These are phyloP conservation scores for Fusarium tjaetaba DNA, from an alignment of 2,329 filamentous ascomycete species.

Conservation along the genomic window DNA sequence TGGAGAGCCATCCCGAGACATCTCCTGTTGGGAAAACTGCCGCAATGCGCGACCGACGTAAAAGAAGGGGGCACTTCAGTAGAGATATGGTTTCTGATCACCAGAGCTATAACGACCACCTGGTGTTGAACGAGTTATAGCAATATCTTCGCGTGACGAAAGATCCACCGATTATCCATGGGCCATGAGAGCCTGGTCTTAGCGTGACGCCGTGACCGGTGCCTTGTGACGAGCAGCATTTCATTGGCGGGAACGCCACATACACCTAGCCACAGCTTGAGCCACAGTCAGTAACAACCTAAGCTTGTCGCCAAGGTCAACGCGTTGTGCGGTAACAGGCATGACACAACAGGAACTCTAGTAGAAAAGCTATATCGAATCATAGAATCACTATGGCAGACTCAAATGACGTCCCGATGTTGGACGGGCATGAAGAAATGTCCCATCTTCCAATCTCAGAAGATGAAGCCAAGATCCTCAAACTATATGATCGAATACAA, in stretches of 20 bases:
- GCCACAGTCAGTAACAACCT: constrained; percentile 21
- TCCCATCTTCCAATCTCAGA: constrained; percentile 66
- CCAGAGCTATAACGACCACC: constrained; percentile 18
- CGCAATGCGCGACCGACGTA: constrained; percentile 41
- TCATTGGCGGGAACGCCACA: constrained; percentile 37
- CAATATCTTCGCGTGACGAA: constrained; percentile 43
- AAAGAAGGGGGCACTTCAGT: constrained; percentile 13
- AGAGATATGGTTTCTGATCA: constrained; percentile 21
- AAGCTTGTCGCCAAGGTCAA: not conserved
- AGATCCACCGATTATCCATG: constrained; percentile 28
- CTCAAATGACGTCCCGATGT: constrained; percentile 44
- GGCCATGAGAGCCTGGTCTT: constrained; percentile 38
- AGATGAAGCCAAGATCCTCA: constrained; percentile 72
- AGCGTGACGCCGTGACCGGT: constrained; percentile 49
- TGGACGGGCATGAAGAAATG: constrained; percentile 47
- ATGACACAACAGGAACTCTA: not conserved
- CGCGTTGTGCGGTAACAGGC: constrained; percentile 10
- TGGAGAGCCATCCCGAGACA: constrained; percentile 83
- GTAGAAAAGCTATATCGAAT: not conserved
- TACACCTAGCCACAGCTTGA: constrained; percentile 12
- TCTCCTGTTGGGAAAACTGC: constrained; percentile 51
- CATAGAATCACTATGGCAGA: constrained; percentile 41
- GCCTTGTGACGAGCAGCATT: constrained; percentile 45
- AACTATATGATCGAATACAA: constrained; percentile 76
- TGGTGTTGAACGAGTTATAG: constrained; percentile 24